Conservation (phyloP, 1,139 yeast genomes). For the Candida tunisiensis region DNA sequence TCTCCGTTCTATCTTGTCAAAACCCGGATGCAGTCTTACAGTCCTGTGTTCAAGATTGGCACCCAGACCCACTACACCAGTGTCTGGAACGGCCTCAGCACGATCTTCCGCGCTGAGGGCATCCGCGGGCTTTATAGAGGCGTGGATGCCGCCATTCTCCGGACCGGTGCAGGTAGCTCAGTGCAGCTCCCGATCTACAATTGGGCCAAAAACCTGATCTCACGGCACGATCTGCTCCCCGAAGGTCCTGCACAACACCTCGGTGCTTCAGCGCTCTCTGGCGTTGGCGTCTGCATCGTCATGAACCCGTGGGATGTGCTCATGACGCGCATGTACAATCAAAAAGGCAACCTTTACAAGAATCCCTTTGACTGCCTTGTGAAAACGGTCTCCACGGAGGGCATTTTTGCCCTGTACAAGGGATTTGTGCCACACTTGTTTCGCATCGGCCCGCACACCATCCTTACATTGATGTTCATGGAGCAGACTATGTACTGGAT, state of each 20-base stretch:
- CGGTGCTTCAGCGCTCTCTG: constrained; percentile 61
- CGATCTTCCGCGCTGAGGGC: constrained; percentile 55
- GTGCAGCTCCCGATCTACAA: constrained; percentile 92
- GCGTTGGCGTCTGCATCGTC: constrained; percentile 82
- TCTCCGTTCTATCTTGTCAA: constrained; percentile 86
- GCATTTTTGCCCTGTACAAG: constrained; percentile 76
- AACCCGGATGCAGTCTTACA: constrained; percentile 91
- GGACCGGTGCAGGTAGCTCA: constrained; percentile 93
- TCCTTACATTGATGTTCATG: constrained; percentile 82
- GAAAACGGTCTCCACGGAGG: constrained; percentile 72
- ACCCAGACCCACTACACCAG: constrained; percentile 79
- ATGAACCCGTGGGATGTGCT: constrained; percentile 98
- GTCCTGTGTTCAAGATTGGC: constrained; percentile 54
- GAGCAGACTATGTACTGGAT: constrained; percentile 71
- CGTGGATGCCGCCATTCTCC: constrained; percentile 80
- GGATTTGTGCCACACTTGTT: constrained; percentile 88
- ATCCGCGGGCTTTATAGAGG: constrained; percentile 71
- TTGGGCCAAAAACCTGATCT: constrained; percentile 46
- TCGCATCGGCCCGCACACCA: constrained; percentile 91
- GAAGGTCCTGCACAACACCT: constrained; percentile 64
- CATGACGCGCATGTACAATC: constrained; percentile 87
- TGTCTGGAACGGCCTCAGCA: constrained; percentile 47
- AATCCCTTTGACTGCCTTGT: constrained; percentile 81
- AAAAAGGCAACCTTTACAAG: constrained; percentile 69
- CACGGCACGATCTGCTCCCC: constrained; percentile 29